phyloP scores from a whole-genome alignment of 257 asterid genomes.

The Buddleja alternifolia region DNA sequence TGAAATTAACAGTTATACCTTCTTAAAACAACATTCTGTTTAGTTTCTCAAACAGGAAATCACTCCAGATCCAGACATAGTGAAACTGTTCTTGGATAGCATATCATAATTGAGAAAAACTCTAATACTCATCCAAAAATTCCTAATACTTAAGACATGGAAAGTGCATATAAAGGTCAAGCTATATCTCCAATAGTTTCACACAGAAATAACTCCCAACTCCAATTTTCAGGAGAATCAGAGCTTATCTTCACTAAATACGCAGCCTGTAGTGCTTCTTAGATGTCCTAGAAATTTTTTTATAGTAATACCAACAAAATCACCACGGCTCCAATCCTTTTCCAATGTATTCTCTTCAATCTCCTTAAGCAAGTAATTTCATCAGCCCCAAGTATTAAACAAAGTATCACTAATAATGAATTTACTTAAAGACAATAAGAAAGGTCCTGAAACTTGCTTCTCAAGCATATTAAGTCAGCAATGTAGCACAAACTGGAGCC shows the following conservation, averaged over 20 bases:
- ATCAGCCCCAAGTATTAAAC: too few relatives aligned
- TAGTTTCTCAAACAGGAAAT: conserved; percentile 14
- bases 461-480: too few relatives aligned
- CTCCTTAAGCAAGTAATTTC: too few relatives aligned
- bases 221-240: not conserved
- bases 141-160: too few relatives aligned
- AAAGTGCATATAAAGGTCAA: too few relatives aligned
- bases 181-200: not conserved
- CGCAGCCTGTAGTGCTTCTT: not conserved
- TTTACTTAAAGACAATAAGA: too few relatives aligned
- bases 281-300: not conserved
- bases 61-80: not conserved
- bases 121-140: not conserved
- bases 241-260: not conserved
- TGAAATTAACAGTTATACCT: conserved; percentile 8
- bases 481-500: too few relatives aligned
- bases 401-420: too few relatives aligned
- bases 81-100: too few relatives aligned
- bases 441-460: too few relatives aligned
- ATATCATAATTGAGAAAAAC: too few relatives aligned
- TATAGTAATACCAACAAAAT: not conserved
- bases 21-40: not conserved
- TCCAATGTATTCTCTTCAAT: too few relatives aligned
- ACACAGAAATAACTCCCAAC: not conserved
- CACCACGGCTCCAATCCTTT: not conserved